Evolutionary conservation across 331 rosid species (phyloP).

Genomic region (Ulmus americana): DNA sequence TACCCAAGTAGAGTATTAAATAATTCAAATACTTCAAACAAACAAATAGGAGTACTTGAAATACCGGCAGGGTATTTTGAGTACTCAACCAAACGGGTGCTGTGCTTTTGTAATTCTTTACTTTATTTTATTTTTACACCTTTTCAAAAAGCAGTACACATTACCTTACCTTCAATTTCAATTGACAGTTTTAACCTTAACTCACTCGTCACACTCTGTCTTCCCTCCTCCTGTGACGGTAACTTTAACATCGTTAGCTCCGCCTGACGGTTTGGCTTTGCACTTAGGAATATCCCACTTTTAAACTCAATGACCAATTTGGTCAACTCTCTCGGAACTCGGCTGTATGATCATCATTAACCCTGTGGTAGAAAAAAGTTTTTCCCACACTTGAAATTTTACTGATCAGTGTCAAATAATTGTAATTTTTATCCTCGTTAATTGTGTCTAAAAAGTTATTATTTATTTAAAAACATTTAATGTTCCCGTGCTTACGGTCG

Average conservation of each 20-base stretch:
- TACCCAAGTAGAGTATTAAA: too few species aligned
- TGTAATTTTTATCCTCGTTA: constrained; percentile 17
- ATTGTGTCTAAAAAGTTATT: not conserved
- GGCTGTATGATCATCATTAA: constrained; percentile 7
- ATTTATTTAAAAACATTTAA: not conserved
- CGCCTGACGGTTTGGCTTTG: not conserved
- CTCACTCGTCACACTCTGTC: not conserved
- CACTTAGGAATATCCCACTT: not conserved
- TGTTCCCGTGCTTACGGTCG: constrained; percentile 17
- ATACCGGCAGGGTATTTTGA: too few species aligned
- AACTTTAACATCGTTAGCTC: constrained; percentile 17
- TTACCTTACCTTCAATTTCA: constrained; percentile 3
- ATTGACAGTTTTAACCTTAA: constrained; percentile 3
- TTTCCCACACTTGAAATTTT: not conserved
- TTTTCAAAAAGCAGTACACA: too few species aligned
- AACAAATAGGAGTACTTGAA: too few species aligned
- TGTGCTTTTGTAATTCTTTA: too few species aligned
- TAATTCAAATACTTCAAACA: too few species aligned
- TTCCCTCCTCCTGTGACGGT: constrained; percentile 7
- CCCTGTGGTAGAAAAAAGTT: constrained; percentile 10
- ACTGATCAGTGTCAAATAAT: constrained; percentile 24
- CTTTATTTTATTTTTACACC: too few species aligned
- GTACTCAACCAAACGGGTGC: too few species aligned
- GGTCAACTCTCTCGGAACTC: constrained; percentile 29
- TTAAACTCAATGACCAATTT: too few species aligned